Evolutionary conservation across 139 green algal genomes (phyloP), one percentile per base, ranked within the genome.

Genomic region (Raphidocelis subcapitata): DNA sequence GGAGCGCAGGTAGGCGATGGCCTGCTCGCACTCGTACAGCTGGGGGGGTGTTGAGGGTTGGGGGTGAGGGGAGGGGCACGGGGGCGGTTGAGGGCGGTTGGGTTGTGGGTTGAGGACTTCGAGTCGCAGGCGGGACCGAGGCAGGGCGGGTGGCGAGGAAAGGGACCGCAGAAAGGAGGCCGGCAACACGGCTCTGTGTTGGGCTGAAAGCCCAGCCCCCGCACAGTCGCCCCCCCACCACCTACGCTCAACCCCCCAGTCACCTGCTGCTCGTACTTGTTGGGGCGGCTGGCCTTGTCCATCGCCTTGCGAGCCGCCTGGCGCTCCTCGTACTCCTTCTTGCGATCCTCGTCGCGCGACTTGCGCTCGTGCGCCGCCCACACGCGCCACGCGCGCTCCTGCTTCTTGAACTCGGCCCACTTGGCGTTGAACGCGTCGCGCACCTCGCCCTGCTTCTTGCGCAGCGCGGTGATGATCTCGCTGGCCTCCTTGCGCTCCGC

Each of bases 361-460:
- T 77, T 77, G 47, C 70, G 70, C 70, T 77, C 61, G 47, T 70
- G 32, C 3, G 70, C 70, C 33, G 51, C 61, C 70, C 70, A 77
- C 41, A 61, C 70, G 59, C 54, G 47, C 26, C 44, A 78, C 14
- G 72, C 72, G 24, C 36, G 69, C 51, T 78, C 65, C 26, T 60
- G 52, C 52, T 72, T 72, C 72, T 78, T 78, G 72, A 72, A 78
- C 62, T 72, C 62, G 18, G 72, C 51, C 72, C 72, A 89, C 62
- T 85, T 76, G 15, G 55, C 69, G 10, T 83, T 63, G 65, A 77
- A 86, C 2, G 79, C 69, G 12, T 55, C 35, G 56, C 69, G 59
- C 26, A 86, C 67, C 81, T 86, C 76, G 24, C 49, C 49, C 68
- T 80, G 76, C 73, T 86, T 86, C 31, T 72, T 69, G 5, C 69